Evolutionary conservation across 2,329 filamentous ascomycete species (phyloP), one percentile per base, ranked within the genome.

Genomic region (Myriosclerotinia duriaeana): DNA sequence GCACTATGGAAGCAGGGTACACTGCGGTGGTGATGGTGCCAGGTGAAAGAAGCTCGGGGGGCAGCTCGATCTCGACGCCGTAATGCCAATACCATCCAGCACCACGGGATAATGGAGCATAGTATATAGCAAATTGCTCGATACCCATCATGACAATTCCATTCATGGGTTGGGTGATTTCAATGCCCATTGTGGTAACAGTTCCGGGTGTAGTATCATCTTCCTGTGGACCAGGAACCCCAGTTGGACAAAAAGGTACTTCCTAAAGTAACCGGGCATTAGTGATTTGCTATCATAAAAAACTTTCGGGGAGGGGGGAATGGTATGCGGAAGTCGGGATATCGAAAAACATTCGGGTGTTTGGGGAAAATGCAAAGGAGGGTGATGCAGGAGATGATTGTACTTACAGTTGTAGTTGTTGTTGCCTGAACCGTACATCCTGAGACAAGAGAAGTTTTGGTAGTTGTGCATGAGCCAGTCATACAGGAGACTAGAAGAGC

Each of bases 241-340:
- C 53, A 54, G 20, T 38, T 38, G 53, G 53, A 54, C 53, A 54
- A n/a, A n/a, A 54, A 54, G 53, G 53, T 54, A 11, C 53, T 40
- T 54, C 11, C 53, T 54, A 38, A 5, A 54, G 38, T 20, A 54
- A 54, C 5, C 1, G 3, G n/a, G 4, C 6, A 54, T 54, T 54
- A 54, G 53, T 54, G 1, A 5, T 5, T 38, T 2, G 38, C 11
- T 36, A 6, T 12, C 6, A n/a, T 36, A 14, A 20, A 54, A 22
- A 2, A 1, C 2, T 22, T 38, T 14, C 26, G 26, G 26, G n/a
- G n/a, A 5, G 5, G 53, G 2, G 6, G 53, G 2, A 7, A 40
- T 40, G 12, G 38, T 40, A 40, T 40, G 38, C 38, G 38, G 38
- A 40, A 40, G 38, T 40, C 12, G 38, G 12, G 12, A 40, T 40